These are phyloP conservation scores for Epichloe coenophiala DNA, from an alignment of 2,329 filamentous ascomycete genomes.

Conservation along the genomic window DNA sequence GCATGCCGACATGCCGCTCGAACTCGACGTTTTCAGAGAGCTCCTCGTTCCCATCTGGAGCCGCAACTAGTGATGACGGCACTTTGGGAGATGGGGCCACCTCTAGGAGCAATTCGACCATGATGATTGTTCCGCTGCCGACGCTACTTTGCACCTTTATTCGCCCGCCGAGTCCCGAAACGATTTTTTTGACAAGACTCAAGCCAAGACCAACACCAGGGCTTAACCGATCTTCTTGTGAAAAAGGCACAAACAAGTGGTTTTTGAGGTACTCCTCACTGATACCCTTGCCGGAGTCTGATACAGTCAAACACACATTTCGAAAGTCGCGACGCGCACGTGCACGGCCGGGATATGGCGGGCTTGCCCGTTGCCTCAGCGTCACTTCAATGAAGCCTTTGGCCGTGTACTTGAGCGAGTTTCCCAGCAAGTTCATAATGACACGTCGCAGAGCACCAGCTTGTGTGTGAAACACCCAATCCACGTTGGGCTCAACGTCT, in stretches of 20 bases:
- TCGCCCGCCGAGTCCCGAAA: conserved; percentile 41
- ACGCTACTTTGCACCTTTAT: conserved; percentile 40
- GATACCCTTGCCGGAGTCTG: conserved; percentile 55
- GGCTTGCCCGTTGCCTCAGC: conserved; percentile 13
- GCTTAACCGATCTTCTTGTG: conserved; percentile 47
- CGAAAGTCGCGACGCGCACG: conserved; percentile 4
- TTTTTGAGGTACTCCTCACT: conserved; percentile 46
- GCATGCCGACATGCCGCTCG: conserved; percentile 12
- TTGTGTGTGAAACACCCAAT: conserved; percentile 43
- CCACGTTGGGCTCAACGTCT: conserved; percentile 33
- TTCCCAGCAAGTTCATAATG: conserved; percentile 50
- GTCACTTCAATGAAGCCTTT: conserved; percentile 15
- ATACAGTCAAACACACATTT: conserved; percentile 30
- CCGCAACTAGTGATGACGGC: not conserved
- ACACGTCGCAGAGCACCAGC: conserved; percentile 38
- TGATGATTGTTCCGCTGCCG: conserved; percentile 23
- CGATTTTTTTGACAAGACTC: conserved; percentile 48
- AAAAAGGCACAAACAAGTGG: conserved; percentile 48
- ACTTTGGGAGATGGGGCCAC: not conserved
- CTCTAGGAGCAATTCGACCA: conserved; percentile 18
- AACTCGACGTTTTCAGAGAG: conserved; percentile 8
- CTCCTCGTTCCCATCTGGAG: not conserved
- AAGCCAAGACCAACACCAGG: conserved; percentile 52
- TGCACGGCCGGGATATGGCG: not conserved
- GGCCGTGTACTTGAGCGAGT: conserved; percentile 47